Evolutionary conservation across 2,329 filamentous ascomycete species (phyloP).

Genomic region (Sphaerulina populicola): DNA sequence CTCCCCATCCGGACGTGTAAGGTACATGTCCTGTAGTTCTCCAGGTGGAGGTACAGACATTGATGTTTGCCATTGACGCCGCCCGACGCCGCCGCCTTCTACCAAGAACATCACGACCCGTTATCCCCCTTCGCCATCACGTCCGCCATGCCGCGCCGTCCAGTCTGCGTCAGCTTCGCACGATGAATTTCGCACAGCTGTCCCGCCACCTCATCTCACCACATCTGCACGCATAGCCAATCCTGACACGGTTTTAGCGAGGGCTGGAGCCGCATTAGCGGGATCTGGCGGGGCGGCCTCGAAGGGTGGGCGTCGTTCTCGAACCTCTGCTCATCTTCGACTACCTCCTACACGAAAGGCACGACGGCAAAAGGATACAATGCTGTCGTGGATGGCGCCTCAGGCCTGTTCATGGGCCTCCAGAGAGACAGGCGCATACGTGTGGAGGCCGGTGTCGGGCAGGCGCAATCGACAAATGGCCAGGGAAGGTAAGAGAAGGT

Average conservation of each 20-base stretch:
- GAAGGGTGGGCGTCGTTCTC: background rate
- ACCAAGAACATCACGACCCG: too few relatives aligned
- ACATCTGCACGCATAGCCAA: background rate
- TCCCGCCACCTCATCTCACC: background rate
- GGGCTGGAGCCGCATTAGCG: constrained; percentile 8
- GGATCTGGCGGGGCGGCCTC: constrained; percentile 3
- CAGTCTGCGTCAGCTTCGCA: constrained; percentile 1
- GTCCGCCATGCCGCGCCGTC: background rate
- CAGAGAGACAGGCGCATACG: background rate
- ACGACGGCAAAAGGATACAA: background rate
- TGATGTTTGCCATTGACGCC: background rate
- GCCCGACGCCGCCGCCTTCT: background rate
- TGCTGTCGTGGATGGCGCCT: background rate
- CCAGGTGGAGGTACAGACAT: background rate
- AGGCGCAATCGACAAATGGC: background rate
- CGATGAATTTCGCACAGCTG: constrained; percentile 9
- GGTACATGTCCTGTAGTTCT: too few relatives aligned
- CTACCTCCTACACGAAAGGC: background rate
- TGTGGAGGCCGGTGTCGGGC: background rate
- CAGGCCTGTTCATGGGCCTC: background rate
- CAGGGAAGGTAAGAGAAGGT: constrained; percentile 4
- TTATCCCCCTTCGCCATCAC: background rate
- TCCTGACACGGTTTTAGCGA: constrained; percentile 1
- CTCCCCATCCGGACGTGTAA: background rate
- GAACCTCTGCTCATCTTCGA: background rate